Evolutionary conservation across 495 filamentous ascomycete species (phyloP).

Genomic region (Sporormia fimetaria): DNA sequence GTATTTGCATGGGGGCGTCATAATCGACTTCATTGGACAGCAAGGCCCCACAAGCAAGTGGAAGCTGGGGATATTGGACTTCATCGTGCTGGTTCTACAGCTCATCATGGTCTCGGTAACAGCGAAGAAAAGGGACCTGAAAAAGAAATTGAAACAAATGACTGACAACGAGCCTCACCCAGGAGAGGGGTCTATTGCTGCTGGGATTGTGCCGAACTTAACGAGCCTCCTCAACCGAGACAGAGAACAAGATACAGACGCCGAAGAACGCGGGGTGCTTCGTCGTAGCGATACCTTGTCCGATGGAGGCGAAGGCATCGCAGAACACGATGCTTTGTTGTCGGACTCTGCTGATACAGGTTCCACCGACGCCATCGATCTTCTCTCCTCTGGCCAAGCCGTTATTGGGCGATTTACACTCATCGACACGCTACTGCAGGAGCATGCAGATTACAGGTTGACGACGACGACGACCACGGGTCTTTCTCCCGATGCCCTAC

Average conservation of each 20-base stretch:
- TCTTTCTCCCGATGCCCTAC: slow-evolving; percentile 10
- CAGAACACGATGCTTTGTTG: slow-evolving; percentile 36
- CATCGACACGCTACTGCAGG: slow-evolving; percentile 43
- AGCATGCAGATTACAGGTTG: slow-evolving; percentile 48
- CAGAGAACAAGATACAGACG: slow-evolving; percentile 59
- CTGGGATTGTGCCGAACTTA: too few relatives aligned
- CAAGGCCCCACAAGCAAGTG: slow-evolving; percentile 57
- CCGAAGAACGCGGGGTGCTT: slow-evolving; percentile 68
- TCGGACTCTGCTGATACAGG: slow-evolving; percentile 7
- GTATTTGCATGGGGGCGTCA: slow-evolving; percentile 73
- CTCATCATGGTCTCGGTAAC: slow-evolving; percentile 63
- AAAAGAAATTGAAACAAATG: slow-evolving; percentile 25
- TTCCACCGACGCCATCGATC: slow-evolving; percentile 29
- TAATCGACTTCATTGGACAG: slow-evolving; percentile 84
- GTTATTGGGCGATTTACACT: slow-evolving; percentile 59
- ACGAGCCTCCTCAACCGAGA: background rate
- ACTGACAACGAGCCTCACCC: slow-evolving; percentile 7
- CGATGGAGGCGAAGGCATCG: slow-evolving; percentile 15
- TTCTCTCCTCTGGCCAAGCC: slow-evolving; percentile 51
- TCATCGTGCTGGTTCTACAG: slow-evolving; percentile 55
- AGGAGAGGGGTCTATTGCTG: slow-evolving; percentile 1
- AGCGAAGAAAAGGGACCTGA: slow-evolving; percentile 52
- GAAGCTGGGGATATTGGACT: slow-evolving; percentile 52
- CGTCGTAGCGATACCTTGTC: slow-evolving; percentile 29
- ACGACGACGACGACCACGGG: background rate